Base-by-base conservation (phyloP, 805 yeast species). In the Ogataea henricii region DNA sequence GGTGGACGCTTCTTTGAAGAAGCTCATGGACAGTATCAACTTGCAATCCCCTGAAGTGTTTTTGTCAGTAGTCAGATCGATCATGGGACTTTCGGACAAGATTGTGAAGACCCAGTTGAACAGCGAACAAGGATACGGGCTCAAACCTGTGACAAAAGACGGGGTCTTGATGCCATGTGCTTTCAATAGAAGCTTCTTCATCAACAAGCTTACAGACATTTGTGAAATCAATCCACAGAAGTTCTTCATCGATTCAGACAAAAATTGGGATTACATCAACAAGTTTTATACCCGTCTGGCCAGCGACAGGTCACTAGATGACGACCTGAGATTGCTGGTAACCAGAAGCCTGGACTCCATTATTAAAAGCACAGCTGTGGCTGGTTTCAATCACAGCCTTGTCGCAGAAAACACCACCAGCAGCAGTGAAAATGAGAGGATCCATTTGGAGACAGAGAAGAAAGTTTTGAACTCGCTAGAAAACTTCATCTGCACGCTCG, bases 11-110 rank as follows among this genome's bases (percentile, higher is more conserved):
- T 79, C 91, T 1, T 65, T 83, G 14, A 65, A 67, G n/a, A 85
- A 83, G 51, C 69, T 91, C 25, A 66, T 78, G 47, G 90, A 84
- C 23, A 81, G 85, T 43, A 75, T 92, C 1, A 66, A 67, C 12
- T 75, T 74, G 6, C 87, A 82, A 49, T 75, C 83, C 1, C 66
- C 69, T 2, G 63, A 65, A 0, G 76, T 89, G 1, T 81, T 83
- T 48, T 45, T 60, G 4, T 72, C 70, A 6, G 62, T 90, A 17
- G 46, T 84, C 1, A 55, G 62, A 1, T 74, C 84, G 0, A 56
- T 85, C 32, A 70, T 77, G 9, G 60, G 62, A 0, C 66, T 83
- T 12, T 76, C 81, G 2, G 62, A 66, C 16, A 54, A 52, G 1
- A 62, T 63, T 13, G 42, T 60, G 13, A 33, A 25, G 21, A 37